Evolutionary conservation across 495 filamentous ascomycete species (phyloP).

Genomic region (Endocarpon pusillum): DNA sequence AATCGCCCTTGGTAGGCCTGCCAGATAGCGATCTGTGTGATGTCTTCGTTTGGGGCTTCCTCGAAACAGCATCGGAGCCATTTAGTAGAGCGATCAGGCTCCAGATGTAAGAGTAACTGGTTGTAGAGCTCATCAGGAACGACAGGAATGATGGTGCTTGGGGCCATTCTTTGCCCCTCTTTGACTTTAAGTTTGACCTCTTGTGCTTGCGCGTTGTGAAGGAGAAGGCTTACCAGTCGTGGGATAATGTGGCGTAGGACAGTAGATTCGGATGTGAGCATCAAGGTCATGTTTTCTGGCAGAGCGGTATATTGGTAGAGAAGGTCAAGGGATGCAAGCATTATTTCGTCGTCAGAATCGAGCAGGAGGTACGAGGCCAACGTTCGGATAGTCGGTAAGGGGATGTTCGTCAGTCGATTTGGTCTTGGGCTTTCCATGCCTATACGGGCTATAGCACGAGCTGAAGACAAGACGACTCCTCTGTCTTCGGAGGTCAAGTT

Average conservation of each 20-base stretch:
- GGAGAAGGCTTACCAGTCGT: constrained; percentile 60
- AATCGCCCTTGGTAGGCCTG: constrained; percentile 88
- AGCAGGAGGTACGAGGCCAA: constrained; percentile 68
- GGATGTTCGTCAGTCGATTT: constrained; percentile 46
- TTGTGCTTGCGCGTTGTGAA: constrained; percentile 37
- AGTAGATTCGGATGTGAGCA: constrained; percentile 39
- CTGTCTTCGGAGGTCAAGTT: constrained; percentile 63
- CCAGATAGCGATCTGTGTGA: constrained; percentile 94
- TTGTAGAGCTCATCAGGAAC: constrained; percentile 64
- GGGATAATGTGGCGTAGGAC: constrained; percentile 31
- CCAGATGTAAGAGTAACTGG: constrained; percentile 52
- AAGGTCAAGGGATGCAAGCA: constrained; percentile 78
- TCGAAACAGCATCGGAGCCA: constrained; percentile 61
- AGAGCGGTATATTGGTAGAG: constrained; percentile 87
- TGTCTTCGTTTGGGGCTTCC: constrained; percentile 64
- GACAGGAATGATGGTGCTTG: constrained; percentile 46
- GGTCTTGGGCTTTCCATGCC: constrained; percentile 65
- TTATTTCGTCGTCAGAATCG: constrained; percentile 72
- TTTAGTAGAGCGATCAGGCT: constrained; percentile 73
- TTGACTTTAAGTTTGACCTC: constrained; percentile 23
- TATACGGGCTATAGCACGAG: constrained; percentile 74
- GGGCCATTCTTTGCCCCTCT: constrained; percentile 29
- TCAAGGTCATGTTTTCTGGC: constrained; percentile 58
- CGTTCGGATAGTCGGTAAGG: constrained; percentile 41
- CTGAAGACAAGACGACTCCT: constrained; percentile 66